Conservation (phyloP, 257 asterid genomes). For the Haberlea rhodopensis region DNA sequence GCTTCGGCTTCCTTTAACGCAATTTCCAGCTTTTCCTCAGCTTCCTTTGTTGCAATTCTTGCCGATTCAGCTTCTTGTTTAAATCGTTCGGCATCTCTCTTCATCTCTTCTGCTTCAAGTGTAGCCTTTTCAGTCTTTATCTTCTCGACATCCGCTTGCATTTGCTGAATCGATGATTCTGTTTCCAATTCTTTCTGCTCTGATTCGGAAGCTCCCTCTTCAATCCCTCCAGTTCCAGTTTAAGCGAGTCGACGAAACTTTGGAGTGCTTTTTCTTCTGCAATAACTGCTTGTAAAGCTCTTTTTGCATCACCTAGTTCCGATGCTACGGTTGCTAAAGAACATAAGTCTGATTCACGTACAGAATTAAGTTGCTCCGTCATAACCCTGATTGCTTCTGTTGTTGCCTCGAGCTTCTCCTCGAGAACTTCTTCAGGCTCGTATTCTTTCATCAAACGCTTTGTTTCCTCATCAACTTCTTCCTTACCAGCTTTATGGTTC, state of each 20-base stretch:
- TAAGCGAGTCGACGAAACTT: slow-evolving; percentile 30
- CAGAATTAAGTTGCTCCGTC: slow-evolving; percentile 48
- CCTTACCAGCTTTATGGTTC: slow-evolving; percentile 37
- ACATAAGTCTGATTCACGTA: slow-evolving; percentile 42
- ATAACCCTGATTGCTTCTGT: slow-evolving; percentile 45
- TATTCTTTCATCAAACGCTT: slow-evolving; percentile 39
- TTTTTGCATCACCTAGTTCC: slow-evolving; percentile 49
- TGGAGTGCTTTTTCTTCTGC: slow-evolving; percentile 40
- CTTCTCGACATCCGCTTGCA: slow-evolving; percentile 45
- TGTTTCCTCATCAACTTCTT: slow-evolving; percentile 39
- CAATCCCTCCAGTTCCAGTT: slow-evolving; percentile 40
- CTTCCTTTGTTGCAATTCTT: slow-evolving; percentile 35
- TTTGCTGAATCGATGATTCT: slow-evolving; percentile 34
- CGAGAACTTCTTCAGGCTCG: slow-evolving; percentile 37
- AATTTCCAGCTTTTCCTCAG: slow-evolving; percentile 48
- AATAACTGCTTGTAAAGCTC: slow-evolving; percentile 32
- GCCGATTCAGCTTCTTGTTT: slow-evolving; percentile 56
- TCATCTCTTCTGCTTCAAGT: slow-evolving; percentile 42
- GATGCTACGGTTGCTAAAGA: slow-evolving; percentile 24
- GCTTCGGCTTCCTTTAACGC: slow-evolving; percentile 47
- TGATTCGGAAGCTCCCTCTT: slow-evolving; percentile 35
- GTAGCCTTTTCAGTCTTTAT: slow-evolving; percentile 37
- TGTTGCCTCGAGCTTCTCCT: slow-evolving; percentile 59
- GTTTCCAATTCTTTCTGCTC: slow-evolving; percentile 35
- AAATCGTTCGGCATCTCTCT: slow-evolving; percentile 29